Evolutionary conservation across 2,329 filamentous ascomycete genomes (phyloP).

Genomic region (Camillea tinctor): DNA sequence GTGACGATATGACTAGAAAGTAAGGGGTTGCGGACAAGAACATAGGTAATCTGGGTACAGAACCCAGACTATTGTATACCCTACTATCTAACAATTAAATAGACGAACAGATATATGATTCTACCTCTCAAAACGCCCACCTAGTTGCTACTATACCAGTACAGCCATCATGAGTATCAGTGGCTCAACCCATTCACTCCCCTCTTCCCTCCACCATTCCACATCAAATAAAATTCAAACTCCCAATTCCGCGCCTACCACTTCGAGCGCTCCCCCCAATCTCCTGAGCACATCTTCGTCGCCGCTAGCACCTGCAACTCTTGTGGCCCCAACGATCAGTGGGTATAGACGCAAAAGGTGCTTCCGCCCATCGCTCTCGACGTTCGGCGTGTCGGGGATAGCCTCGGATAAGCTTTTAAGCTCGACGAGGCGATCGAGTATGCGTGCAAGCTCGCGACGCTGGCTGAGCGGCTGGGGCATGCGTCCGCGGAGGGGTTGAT

Average conservation of each 20-base stretch:
- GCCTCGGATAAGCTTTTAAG: conserved; percentile 69
- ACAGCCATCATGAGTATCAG: neutral
- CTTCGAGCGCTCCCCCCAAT: conserved; percentile 59
- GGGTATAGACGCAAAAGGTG: conserved; percentile 82
- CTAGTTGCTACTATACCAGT: no score
- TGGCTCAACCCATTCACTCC: no score
- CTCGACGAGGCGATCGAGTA: conserved; percentile 64
- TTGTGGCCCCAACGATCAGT: conserved; percentile 64
- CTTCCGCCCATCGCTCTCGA: conserved; percentile 61
- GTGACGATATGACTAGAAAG: no score
- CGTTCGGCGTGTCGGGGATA: conserved; percentile 56
- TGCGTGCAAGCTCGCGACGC: conserved; percentile 72
- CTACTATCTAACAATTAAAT: no score
- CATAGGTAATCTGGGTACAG: no score
- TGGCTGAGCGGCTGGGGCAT: conserved; percentile 87
- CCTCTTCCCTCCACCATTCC: no score
- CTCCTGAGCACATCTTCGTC: conserved; percentile 60
- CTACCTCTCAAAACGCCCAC: no score
- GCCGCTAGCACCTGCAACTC: conserved; percentile 54
- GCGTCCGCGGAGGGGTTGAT: conserved; percentile 83
- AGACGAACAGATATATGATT: no score
- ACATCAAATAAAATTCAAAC: conserved; percentile 18
- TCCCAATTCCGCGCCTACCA: conserved; percentile 59
- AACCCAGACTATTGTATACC: no score
- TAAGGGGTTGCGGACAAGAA: no score